phyloP scores from a whole-genome alignment of 805 yeast species.

The Brettanomyces naardenensis region DNA sequence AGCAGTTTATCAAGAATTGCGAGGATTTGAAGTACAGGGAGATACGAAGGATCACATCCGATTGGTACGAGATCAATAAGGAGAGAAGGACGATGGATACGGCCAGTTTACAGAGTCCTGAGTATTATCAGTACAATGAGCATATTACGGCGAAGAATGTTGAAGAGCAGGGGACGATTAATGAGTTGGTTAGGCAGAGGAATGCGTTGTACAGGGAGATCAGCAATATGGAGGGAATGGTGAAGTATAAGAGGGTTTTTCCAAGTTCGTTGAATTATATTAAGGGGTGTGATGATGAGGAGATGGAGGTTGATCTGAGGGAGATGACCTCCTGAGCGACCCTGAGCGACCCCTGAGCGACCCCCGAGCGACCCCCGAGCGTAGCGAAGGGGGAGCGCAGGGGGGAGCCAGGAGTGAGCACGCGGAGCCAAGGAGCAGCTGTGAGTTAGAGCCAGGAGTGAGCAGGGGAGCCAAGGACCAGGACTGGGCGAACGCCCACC shows the following conservation, averaged over 20 bases:
- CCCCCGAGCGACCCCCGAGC: too few species aligned
- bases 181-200: constrained; percentile 56
- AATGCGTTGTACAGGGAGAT: constrained; percentile 61
- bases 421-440: too few species aligned
- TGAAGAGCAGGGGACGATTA: constrained; percentile 15
- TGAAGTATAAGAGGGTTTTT: constrained; percentile 45
- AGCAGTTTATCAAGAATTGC: constrained; percentile 62
- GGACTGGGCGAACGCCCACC: too few species aligned
- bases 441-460: too few species aligned
- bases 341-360: too few species aligned
- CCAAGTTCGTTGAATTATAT: constrained; percentile 74
- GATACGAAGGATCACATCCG: constrained; percentile 65
- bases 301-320: constrained; percentile 62
- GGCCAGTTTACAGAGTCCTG: constrained; percentile 44
- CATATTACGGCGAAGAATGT: constrained; percentile 19
- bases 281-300: constrained; percentile 58
- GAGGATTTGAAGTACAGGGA: constrained; percentile 60
- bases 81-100: constrained; percentile 81
- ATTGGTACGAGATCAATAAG: constrained; percentile 87
- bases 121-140: constrained; percentile 28
- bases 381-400: too few species aligned
- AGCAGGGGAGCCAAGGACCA: too few species aligned
- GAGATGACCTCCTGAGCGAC: constrained; percentile 32
- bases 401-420: too few species aligned
- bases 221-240: constrained; percentile 60